Percentiles rank a stretch among this genome's conserved stretches.
phyloP scores from a whole-genome alignment of 352 stramenopile genomes.

The Phytopythium litorale region DNA sequence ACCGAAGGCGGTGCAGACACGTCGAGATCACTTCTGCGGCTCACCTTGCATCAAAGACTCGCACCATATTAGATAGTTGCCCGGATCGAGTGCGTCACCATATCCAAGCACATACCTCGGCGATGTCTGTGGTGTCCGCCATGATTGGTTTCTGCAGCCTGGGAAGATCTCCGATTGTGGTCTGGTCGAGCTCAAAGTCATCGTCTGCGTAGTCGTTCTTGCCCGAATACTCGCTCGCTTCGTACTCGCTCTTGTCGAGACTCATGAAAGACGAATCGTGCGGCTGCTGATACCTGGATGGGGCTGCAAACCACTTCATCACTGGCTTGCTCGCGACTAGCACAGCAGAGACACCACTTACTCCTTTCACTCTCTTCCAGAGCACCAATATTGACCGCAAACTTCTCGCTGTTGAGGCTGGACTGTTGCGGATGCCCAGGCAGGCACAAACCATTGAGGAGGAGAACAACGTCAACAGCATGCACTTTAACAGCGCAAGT shows the following conservation, averaged over 20 bases:
- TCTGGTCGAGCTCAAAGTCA: conserved; percentile 64
- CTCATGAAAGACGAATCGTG: conserved; percentile 13
- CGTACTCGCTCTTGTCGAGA: conserved; percentile 12
- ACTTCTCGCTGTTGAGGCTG: conserved; percentile 72
- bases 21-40: not conserved
- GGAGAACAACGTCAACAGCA: not conserved
- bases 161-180: conserved; percentile 16
- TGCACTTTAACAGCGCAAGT: not conserved
- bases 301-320: conserved; percentile 11
- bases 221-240: conserved; percentile 17
- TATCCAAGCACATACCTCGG: not conserved
- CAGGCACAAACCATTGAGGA: not conserved
- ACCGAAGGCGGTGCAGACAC: not conserved
- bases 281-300: conserved; percentile 35
- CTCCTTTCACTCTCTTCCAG: conserved; percentile 42
- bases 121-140: too few relatives aligned
- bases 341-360: conserved; percentile 11
- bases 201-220: conserved; percentile 53
- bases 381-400: conserved; percentile 59
- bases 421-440: conserved; percentile 21
- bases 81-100: not conserved
- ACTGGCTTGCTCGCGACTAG: not conserved
- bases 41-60: not conserved
- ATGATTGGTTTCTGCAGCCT: not conserved
- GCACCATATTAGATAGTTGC: not conserved